Evolutionary conservation across 2,329 filamentous ascomycete species (phyloP).

Genomic region (Dendrostoma leiphaemia): DNA sequence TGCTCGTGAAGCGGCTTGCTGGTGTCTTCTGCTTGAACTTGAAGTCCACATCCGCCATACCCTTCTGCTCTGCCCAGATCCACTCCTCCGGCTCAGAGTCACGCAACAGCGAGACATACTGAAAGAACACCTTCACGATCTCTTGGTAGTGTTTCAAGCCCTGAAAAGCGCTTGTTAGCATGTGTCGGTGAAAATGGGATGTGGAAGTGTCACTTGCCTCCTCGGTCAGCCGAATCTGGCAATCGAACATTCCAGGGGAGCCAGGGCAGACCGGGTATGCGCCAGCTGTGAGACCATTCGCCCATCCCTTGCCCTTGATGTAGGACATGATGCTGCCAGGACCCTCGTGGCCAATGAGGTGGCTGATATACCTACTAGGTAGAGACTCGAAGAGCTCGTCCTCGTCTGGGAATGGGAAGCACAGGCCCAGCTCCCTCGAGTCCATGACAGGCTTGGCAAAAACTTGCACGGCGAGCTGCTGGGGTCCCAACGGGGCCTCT

Average conservation of each 20-base stretch:
- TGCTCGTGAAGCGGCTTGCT: constrained; percentile 85
- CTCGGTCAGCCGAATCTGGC: constrained; percentile 77
- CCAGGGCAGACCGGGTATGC: constrained; percentile 75
- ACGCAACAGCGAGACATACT: constrained; percentile 84
- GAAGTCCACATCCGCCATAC: constrained; percentile 89
- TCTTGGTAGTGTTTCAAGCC: constrained; percentile 78
- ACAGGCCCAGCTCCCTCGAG: constrained; percentile 72
- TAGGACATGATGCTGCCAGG: constrained; percentile 90
- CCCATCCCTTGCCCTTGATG: constrained; percentile 88
- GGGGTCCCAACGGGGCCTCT: constrained; percentile 47
- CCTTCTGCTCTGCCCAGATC: constrained; percentile 92
- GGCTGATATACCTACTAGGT: constrained; percentile 81
- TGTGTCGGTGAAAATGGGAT: constrained; percentile 13
- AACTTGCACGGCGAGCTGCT: constrained; percentile 62
- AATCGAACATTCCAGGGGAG: constrained; percentile 71
- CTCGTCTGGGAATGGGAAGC: constrained; percentile 84
- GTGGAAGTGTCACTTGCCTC: constrained; percentile 51
- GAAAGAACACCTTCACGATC: constrained; percentile 80
- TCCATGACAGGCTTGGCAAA: constrained; percentile 95
- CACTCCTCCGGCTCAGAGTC: constrained; percentile 81
- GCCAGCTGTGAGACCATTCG: constrained; percentile 77
- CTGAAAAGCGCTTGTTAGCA: constrained; percentile 29
- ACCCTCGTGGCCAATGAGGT: constrained; percentile 88
- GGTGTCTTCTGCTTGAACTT: constrained; percentile 91
- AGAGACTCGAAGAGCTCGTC: constrained; percentile 76